phyloP scores from a whole-genome alignment of 331 rosid genomes.

The Rosa hybrid region DNA sequence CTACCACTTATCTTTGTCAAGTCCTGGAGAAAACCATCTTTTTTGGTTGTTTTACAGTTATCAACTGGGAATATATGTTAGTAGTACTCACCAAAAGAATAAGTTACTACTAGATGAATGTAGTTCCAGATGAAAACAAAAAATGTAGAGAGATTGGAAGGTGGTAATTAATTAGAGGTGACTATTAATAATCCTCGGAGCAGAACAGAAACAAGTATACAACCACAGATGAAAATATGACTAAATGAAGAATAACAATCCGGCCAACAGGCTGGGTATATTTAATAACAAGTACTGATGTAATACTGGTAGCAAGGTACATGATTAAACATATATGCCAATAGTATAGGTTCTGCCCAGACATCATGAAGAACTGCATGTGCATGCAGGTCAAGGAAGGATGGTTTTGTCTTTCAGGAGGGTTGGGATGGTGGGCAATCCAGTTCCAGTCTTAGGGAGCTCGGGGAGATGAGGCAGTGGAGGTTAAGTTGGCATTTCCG shows the following conservation, averaged over 20 bases:
- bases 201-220: too few species aligned
- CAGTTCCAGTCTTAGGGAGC: not conserved
- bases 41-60: too few species aligned
- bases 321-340: not conserved
- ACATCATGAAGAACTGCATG: not conserved
- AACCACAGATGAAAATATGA: not conserved
- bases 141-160: too few species aligned
- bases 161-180: too few species aligned
- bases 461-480: not conserved
- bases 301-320: not conserved
- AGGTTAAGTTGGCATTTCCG: not conserved
- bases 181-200: too few species aligned
- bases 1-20: too few species aligned
- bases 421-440: not conserved
- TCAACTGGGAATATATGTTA: too few species aligned
- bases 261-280: not conserved
- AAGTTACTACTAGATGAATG: too few species aligned
- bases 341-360: not conserved
- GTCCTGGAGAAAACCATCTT: too few species aligned
- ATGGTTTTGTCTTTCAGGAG: conserved; percentile 6
- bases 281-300: too few species aligned
- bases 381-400: not conserved
- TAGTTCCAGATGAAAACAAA: too few species aligned
- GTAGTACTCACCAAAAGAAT: too few species aligned
- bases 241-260: not conserved